phyloP scores from a whole-genome alignment of 108 stramenopile species.

The Skeletonema costatum region DNA sequence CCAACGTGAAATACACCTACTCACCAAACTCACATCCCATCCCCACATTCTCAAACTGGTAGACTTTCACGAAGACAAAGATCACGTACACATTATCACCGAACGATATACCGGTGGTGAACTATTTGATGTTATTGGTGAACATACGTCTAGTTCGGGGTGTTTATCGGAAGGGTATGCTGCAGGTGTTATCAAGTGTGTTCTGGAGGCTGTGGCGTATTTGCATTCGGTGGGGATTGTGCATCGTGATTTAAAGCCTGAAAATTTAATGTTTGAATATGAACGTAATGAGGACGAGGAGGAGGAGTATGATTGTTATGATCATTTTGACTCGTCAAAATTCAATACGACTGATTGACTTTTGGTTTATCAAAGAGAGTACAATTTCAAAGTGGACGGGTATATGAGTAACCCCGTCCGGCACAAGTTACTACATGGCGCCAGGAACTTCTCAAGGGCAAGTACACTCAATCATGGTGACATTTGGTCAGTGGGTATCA shows the following conservation, averaged over 20 bases:
- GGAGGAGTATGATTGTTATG: not conserved
- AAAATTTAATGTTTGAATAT: conserved; percentile 78
- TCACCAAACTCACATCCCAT: conserved; percentile 18
- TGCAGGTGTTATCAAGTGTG: conserved; percentile 58
- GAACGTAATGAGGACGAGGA: conserved; percentile 12
- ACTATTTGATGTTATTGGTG: conserved; percentile 90
- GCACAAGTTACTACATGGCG: conserved; percentile 86
- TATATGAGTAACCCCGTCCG: conserved; percentile 69
- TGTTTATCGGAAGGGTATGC: conserved; percentile 78
- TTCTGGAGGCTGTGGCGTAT: conserved; percentile 77
- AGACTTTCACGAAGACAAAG: conserved; percentile 77
- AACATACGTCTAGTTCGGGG: conserved; percentile 62
- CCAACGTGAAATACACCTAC: conserved; percentile 23
- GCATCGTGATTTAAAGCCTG: conserved; percentile 97
- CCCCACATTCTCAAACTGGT: conserved; percentile 50
- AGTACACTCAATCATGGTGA: conserved; percentile 79
- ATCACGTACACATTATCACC: conserved; percentile 65
- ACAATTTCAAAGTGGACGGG: conserved; percentile 8
- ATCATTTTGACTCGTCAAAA: too few relatives aligned
- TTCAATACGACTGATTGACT: conserved; percentile 26
- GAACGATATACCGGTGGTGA: conserved; percentile 85
- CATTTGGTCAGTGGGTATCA: conserved; percentile 84
- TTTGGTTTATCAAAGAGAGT: conserved; percentile 31
- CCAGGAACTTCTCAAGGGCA: conserved; percentile 79
- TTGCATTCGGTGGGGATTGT: conserved; percentile 92